Conservation (phyloP, 495 filamentous ascomycete genomes). For the Aspergillus bertholletiae region DNA sequence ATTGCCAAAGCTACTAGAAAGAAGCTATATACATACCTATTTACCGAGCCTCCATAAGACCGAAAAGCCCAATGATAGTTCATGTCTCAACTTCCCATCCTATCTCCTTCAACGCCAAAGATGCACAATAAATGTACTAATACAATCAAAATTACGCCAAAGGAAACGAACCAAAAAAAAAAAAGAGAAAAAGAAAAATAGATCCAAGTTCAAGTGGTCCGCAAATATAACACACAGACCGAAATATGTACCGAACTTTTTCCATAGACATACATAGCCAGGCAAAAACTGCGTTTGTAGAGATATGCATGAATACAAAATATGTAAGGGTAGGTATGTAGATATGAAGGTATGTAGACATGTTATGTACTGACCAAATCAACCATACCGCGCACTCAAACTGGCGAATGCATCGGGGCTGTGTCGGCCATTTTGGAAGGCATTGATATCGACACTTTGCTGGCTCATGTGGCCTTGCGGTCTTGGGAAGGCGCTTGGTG, state of each 20-base stretch:
- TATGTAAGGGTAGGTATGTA: background rate
- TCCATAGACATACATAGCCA: background rate
- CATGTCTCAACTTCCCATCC: background rate
- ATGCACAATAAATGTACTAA: background rate
- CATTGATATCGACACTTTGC: slow-evolving; percentile 82
- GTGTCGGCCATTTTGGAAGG: slow-evolving; percentile 73
- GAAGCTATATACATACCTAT: background rate
- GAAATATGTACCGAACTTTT: background rate
- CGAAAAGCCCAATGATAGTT: too few relatives aligned
- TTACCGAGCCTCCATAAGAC: too few relatives aligned
- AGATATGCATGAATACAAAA: too few relatives aligned
- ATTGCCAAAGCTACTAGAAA: background rate
- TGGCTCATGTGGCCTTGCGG: slow-evolving; percentile 67
- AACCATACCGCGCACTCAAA: slow-evolving; percentile 63
- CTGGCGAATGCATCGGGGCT: slow-evolving; percentile 98
- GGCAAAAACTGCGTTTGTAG: too few relatives aligned
- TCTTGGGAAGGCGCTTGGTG: slow-evolving; percentile 14
- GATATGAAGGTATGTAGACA: background rate
- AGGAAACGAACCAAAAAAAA: background rate
- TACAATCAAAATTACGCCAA: background rate
- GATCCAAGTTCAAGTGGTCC: background rate
- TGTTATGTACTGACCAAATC: background rate
- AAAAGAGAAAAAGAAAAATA: background rate
- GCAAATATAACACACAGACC: background rate
- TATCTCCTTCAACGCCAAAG: background rate